Conservation (phyloP, 2,329 filamentous ascomycete genomes). For the Fusarium staphyleae region DNA sequence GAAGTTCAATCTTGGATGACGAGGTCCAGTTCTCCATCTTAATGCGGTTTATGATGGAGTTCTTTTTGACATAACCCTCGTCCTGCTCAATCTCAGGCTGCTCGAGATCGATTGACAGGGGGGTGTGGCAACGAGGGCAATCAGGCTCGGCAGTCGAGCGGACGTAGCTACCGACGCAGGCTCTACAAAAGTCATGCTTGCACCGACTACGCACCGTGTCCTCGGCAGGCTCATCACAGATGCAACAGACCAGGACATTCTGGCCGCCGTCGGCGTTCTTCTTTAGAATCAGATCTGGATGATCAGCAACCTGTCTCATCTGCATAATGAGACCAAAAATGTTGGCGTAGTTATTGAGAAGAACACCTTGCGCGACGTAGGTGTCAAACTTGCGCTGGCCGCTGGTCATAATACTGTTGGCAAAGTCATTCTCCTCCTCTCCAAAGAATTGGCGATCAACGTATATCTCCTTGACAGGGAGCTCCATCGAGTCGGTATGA, state of each 20-base stretch:
- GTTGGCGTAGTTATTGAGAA: conserved; percentile 98
- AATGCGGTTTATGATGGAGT: conserved; percentile 97
- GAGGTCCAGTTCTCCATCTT: conserved; percentile 99
- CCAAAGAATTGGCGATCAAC: conserved; percentile 97
- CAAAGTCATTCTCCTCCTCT: conserved; percentile 95
- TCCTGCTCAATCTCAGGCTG: conserved; percentile 96
- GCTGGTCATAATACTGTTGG: conserved; percentile 93
- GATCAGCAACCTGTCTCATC: conserved; percentile 97
- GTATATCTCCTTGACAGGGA: conserved; percentile 92
- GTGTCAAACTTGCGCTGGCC: conserved; percentile 90
- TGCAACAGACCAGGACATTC: conserved; percentile 89
- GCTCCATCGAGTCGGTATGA: conserved; percentile 92
- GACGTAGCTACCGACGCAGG: conserved; percentile 63
- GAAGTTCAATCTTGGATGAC: conserved; percentile 95
- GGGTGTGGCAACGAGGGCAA: conserved; percentile 92
- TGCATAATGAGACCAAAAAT: conserved; percentile 99
- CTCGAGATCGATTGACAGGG: conserved; percentile 88
- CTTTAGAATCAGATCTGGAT: conserved; percentile 91
- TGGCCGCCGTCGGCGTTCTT: conserved; percentile 86
- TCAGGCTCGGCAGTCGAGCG: conserved; percentile 77
- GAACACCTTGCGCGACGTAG: conserved; percentile 90
- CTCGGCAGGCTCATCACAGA: conserved; percentile 96
- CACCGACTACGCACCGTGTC: conserved; percentile 92
- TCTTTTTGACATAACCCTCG: conserved; percentile 86
- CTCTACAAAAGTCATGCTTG: conserved; percentile 74